Conservation (phyloP, 345 rosid genomes). For the Gossypium herbaceum region DNA sequence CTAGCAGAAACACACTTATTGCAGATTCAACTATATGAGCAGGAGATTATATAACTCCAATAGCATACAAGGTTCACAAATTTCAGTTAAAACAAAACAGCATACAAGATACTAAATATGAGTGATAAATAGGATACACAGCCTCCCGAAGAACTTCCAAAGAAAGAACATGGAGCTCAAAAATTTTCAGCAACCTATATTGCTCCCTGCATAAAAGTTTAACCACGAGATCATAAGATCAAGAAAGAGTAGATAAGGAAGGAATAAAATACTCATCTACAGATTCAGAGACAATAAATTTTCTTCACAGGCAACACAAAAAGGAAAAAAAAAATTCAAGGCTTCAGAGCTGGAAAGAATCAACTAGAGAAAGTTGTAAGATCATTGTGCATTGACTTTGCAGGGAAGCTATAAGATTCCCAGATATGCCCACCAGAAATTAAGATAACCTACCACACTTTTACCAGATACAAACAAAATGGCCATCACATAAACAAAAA, state of each 20-base stretch:
- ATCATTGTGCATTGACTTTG: neutral
- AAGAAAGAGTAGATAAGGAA: conserved; percentile 14
- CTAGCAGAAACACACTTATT: conserved; percentile 4
- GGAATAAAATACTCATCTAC: neutral
- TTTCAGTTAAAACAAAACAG: conserved; percentile 5
- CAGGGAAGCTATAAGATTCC: neutral
- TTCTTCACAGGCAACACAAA: neutral
- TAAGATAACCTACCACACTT: neutral
- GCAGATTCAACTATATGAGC: neutral
- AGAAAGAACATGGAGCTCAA: conserved; percentile 59
- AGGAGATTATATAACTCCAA: conserved; percentile 8
- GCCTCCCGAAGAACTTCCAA: conserved; percentile 75
- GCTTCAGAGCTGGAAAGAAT: neutral
- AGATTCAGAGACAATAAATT: neutral
- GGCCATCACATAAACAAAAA: neutral
- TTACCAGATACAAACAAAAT: neutral
- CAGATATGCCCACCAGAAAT: neutral
- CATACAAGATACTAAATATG: conserved; percentile 8
- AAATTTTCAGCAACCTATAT: conserved; percentile 39
- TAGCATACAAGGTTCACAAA: conserved; percentile 8
- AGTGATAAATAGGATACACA: conserved; percentile 54
- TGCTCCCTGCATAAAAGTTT: conserved; percentile 44
- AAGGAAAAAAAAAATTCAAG: neutral
- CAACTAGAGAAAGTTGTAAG: neutral
- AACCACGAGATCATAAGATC: conserved; percentile 16